Evolutionary conservation across 768 basidiomycete genomes (phyloP), one percentile per base, ranked within the genome.

Genomic region (Dioszegia aurantiaca): DNA sequence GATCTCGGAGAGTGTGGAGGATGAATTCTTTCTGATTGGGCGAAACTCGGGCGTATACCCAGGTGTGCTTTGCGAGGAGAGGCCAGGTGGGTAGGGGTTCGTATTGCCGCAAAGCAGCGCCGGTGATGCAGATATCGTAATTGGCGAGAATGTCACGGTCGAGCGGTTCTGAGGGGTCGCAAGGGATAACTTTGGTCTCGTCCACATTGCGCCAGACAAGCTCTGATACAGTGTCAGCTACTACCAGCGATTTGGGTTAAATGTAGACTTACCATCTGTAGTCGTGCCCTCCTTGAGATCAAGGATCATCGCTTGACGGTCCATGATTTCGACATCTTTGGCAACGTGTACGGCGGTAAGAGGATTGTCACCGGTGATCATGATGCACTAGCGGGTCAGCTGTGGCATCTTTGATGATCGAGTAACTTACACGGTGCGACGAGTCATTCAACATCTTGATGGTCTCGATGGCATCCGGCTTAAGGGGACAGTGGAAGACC

Each of bases 321-420:
- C 95, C 19, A 99, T 87, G 60, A 98, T 98, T 70, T 99, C 94
- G 8, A 99, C 95, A 70, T 94, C 91, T 24, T 83, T 83, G 17
- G 95, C 95, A 43, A 99, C 93, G 73, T 98, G 95, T 0, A 89
- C 86, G 8, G 95, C 95, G 0, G 95, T 99, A 53, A 99, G 79
- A 8, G 95, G 95, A 75, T 98, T 98, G 76, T 99, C 95, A 36
- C 95, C 95, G 44, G 95, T 99, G 63, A 99, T 99, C 95, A 99
- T 99, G 57, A 98, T 82, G 74, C 95, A 98, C 91, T 95, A 58
- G 10, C 5, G 26, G n/a, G 28, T 56, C 41, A 63, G 61, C 31
- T 26, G 10, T n/a, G 36, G 41, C 52, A 0, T 24, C 16, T 31
- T n/a, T n/a, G 5, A 5, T 14, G 21, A 9, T 24, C 19, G 14